Evolutionary conservation across 2,329 filamentous ascomycete genomes (phyloP), one percentile per base, ranked within the genome.

Genomic region (Cytospora piceae): DNA sequence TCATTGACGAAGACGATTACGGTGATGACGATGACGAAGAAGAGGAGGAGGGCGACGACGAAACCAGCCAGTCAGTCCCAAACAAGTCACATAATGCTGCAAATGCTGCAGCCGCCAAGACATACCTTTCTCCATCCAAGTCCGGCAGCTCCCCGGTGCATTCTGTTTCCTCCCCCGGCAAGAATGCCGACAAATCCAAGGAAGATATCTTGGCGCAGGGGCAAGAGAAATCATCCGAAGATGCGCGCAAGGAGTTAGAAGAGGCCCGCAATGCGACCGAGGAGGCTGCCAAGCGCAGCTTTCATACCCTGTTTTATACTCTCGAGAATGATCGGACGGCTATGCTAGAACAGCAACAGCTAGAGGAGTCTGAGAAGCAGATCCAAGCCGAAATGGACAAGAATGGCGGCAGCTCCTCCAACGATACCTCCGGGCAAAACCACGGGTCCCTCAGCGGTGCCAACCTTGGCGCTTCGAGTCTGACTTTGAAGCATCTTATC

Each of bases 401-500:
- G 73, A 86, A 85, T 62, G 84, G 78, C 64, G 81, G 80, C 67
- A 81, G 80, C 69, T 82, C 83, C 67, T 79, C 79, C 22, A 82
- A 81, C 60, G 80, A 80, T 27, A 78, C 80, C 29, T 80, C 82
- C 42, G 81, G 82, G 17, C 86, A 87, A 70, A 91, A 92, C 70
- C 92, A 96, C 73, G 94, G 95, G 62, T 93, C 93, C 39, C 83
- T 99, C 65, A 97, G 93, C 76, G 97, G 88, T 76, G 92, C 94
- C 63, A 98, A 99, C 77, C 85, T 99, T 15, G 95, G 95, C 74
- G 94, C 95, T 61, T 98, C 95, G 3, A 98, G 94, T 77, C 82
- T 99, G 70, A 98, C 95, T 5, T 83, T 99, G 64, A 99, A 99
- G 79, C 94, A 99, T 77, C 87, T 99, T 68, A 98, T 99, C 74